These are phyloP conservation scores for Hypholoma sublateritium DNA, from an alignment of 768 basidiomycete species.

Conservation along the genomic window DNA sequence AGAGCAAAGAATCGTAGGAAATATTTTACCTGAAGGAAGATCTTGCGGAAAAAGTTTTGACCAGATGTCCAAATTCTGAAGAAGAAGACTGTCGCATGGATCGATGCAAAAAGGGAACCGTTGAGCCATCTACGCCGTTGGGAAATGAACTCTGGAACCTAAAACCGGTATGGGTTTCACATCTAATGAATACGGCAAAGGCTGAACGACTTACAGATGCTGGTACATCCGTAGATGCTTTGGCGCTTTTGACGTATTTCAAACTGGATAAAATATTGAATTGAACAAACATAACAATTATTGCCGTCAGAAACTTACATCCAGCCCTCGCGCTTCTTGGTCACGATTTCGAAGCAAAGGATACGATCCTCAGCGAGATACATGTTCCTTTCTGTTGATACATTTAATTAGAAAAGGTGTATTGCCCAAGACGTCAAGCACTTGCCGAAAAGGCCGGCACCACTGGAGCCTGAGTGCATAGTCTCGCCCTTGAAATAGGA, in stretches of 20 bases:
- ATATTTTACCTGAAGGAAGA: conserved; percentile 58
- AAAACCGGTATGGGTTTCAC: conserved; percentile 5
- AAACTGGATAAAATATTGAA: conserved; percentile 39
- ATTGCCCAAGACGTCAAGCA: conserved; percentile 3
- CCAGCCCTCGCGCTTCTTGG: conserved; percentile 84
- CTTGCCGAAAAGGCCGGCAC: conserved; percentile 70
- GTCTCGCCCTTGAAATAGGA: conserved; percentile 94
- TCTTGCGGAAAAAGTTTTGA: conserved; percentile 86
- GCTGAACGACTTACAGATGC: conserved; percentile 49
- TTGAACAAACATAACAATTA: conserved; percentile 6
- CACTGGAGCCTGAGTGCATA: conserved; percentile 65
- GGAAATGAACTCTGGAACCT: conserved; percentile 92
- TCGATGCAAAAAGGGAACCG: conserved; percentile 89
- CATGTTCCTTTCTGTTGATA: conserved; percentile 73
- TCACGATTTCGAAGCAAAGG: conserved; percentile 91
- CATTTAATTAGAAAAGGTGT: conserved; percentile 4
- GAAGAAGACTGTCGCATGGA: conserved; percentile 90
- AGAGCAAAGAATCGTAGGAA: neutral
- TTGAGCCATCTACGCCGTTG: conserved; percentile 89
- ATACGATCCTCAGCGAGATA: conserved; percentile 91
- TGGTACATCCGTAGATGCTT: conserved; percentile 95
- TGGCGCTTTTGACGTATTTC: conserved; percentile 91
- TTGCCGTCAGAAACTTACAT: conserved; percentile 46
- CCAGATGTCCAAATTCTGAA: conserved; percentile 88
- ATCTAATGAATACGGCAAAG: neutral